Base-by-base conservation (phyloP, 768 basidiomycete genomes). In the Kwoniella sp. region DNA sequence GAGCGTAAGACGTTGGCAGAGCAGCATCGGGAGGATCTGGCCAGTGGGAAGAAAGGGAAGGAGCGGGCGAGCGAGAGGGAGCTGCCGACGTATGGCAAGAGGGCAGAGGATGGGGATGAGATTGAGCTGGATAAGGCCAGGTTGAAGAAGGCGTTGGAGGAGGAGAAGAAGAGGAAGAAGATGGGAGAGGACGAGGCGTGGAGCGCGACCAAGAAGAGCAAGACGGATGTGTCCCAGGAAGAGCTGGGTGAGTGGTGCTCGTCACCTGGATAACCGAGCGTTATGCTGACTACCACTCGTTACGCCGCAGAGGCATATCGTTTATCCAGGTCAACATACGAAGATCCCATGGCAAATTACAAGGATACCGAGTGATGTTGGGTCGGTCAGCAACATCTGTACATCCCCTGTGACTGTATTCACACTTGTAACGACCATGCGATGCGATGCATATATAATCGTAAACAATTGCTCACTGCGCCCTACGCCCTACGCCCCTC, bases 291-390 rank as follows among this genome's bases (percentile, higher is more conserved):
- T 29, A 23, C n/a, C 25, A 41, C 10, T 26, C 29, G 45, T 40
- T 3, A 10, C 25, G 33, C 31, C 38, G 36, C 54, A 67, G 89
- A 95, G 85, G 88, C 87, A n/a, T 95, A 92, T 74, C 81, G 90
- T 52, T 84, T 89, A 81, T 79, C 73, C 25, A 81, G 80, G 59
- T 81, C 82, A 45, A 80, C 82, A 1, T 77, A 79, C 41, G 88
- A 90, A 52, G 90, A 95, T 73, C 90, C 90, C 3, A 95, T 95
- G 90, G 87, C 87, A 33, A 88, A 87, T 71, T 90, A 91, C 70
- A 80, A 88, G 44, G 90, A 90, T 42, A 33, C 62, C 8, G 67
- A 62, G 26, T 65, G 61, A 29, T 63, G 53, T 40, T 28, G 34
- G 36, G 10, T 26, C 9, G 23, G 31, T 28, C 6, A 22, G 5